Base-by-base conservation (phyloP, 768 basidiomycete species). In the Suillus subaureus region DNA sequence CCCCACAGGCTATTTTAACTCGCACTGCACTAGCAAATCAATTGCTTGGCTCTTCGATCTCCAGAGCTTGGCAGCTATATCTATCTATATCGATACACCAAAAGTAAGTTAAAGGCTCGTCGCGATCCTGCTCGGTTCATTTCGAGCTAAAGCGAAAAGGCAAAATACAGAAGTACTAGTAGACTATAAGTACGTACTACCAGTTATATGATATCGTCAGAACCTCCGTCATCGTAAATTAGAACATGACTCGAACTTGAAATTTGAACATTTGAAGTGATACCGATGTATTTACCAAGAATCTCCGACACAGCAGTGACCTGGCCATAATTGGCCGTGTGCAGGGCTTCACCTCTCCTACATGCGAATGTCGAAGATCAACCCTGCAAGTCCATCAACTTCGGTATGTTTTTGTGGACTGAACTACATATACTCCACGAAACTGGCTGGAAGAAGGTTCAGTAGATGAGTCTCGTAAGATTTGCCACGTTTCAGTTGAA, bases 401-500 rank as follows among this genome's bases (percentile, higher is more conserved):
- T 26, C 21, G 33, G 62, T 60, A 69, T 69, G 45, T 43, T 37
- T 61, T 66, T 23, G 40, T 47, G 33, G 35, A 3, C 6, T 9
- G 15, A 18, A 52, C 16, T 18, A 18, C 26, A 51, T 57, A 16
- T 26, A 39, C 6, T 40, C 37, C 16, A 39, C 39, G 28, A 21
- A 42, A 12, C 26, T 62, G 39, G 12, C n/a, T 61, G 40, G 28
- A 61, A 43, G 61, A 49, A 47, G 39, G n/a, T 33, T 58, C 55
- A 57, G 66, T 62, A 68, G 66, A 64, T 51, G 33, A 35, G 28
- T 77, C 65, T 65, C 76, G 74, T 76, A 77, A 77, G n/a, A 21
- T 23, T 16, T 21, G 67, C 69, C 76, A 77, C 76, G 76, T 68
- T 74, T 67, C 68, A 52, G 70, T 63, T 67, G 37, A 58, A 66